Percentiles rank a stretch among this genome's conserved stretches.
Conservation (phyloP, 2,329 filamentous ascomycete species). For the Drechslera avenae region DNA sequence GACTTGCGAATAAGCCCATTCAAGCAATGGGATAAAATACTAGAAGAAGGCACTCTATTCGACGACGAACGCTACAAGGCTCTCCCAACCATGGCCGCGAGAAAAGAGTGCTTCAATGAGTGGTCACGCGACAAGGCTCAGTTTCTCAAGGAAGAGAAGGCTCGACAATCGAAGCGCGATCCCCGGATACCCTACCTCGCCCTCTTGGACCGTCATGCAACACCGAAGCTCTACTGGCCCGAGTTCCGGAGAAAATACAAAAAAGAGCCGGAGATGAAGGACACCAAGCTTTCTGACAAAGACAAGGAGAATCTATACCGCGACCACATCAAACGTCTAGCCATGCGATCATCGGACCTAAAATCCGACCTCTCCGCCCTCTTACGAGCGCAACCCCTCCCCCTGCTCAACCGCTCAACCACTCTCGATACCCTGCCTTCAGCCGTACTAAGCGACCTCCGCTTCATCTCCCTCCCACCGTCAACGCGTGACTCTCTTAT, state of each 20-base stretch:
- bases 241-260: conserved; percentile 93
- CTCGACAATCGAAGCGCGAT: conserved; percentile 78
- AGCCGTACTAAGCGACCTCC: conserved; percentile 67
- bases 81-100: conserved; percentile 76
- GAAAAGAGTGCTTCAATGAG: conserved; percentile 80
- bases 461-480: conserved; percentile 70
- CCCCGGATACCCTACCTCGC: conserved; percentile 81
- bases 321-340: conserved; percentile 70
- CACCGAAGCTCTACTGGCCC: conserved; percentile 93
- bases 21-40: conserved; percentile 86
- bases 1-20: conserved; percentile 85
- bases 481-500: conserved; percentile 67
- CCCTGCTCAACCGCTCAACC: conserved; percentile 65
- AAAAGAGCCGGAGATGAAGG: conserved; percentile 80
- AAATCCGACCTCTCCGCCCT: conserved; percentile 72
- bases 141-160: conserved; percentile 71
- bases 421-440: conserved; percentile 64
- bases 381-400: conserved; percentile 65
- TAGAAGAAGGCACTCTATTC: conserved; percentile 80
- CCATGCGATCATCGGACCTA: conserved; percentile 67
- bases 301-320: conserved; percentile 81
- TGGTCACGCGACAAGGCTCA: conserved; percentile 83
- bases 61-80: conserved; percentile 88
- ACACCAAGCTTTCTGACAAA: conserved; percentile 63
- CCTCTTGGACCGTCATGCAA: conserved; percentile 81